A percentile compares a stretch with the other conserved stretches of the same genome.
phyloP scores from a whole-genome alignment of 1,284 basidiomycete genomes.

The Sanguinoderma infundibulare region DNA sequence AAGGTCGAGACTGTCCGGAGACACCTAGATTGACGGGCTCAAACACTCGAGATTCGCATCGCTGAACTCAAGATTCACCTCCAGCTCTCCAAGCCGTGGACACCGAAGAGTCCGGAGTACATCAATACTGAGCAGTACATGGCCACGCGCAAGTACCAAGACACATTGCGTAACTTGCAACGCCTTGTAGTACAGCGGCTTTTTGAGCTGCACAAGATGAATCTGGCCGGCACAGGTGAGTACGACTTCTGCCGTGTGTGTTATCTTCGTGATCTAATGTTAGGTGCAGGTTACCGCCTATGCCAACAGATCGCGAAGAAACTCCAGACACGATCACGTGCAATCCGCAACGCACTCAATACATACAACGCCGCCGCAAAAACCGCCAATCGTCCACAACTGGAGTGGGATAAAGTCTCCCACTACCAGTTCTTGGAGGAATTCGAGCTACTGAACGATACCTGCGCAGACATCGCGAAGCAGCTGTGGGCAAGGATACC shows the following conservation, averaged over 20 bases:
- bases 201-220: conserved; percentile 37
- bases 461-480: not conserved
- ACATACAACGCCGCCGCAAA: conserved; percentile 34
- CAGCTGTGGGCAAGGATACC: not conserved
- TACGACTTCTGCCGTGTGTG: conserved; percentile 7
- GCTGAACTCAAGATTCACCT: conserved; percentile 15
- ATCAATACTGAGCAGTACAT: conserved; percentile 19
- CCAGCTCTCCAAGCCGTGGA: conserved; percentile 31
- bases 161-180: conserved; percentile 33
- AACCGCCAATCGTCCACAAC: conserved; percentile 27
- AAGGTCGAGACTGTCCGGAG: too few relatives aligned
- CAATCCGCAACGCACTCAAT: conserved; percentile 29
- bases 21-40: too few relatives aligned
- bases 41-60: too few relatives aligned
- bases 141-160: conserved; percentile 23
- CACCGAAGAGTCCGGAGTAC: conserved; percentile 21
- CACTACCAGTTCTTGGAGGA: conserved; percentile 40
- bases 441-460: conserved; percentile 35
- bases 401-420: conserved; percentile 37
- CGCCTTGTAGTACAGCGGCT: conserved; percentile 32
- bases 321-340: conserved; percentile 27
- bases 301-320: conserved; percentile 33
- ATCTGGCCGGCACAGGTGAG: conserved; percentile 29
- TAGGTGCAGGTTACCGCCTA: conserved; percentile 14
- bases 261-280: not conserved